A percentile compares a stretch with the other conserved stretches of the same genome.
phyloP scores from a whole-genome alignment of 2,329 filamentous ascomycete species.

The Epicoccum sorghinum region DNA sequence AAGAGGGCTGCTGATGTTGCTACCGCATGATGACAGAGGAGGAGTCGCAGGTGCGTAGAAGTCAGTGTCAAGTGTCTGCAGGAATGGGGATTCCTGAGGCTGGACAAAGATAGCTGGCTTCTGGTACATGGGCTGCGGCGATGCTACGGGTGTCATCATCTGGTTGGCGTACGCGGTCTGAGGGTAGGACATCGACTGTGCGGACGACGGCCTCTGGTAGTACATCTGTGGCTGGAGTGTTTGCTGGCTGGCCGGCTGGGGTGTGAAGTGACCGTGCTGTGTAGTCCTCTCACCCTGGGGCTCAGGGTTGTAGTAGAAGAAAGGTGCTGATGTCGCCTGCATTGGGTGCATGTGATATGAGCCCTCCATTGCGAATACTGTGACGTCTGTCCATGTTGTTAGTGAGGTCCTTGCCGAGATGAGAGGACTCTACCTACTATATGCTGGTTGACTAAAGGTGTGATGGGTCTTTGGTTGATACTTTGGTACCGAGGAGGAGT shows the following conservation, averaged over 20 bases:
- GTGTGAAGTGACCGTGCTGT: constrained; percentile 77
- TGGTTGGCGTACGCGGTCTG: constrained; percentile 63
- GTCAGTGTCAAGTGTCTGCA: constrained; percentile 74
- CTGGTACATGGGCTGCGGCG: constrained; percentile 73
- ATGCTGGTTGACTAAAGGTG: constrained; percentile 14
- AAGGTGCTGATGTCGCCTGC: constrained; percentile 72
- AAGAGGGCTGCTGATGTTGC: constrained; percentile 82
- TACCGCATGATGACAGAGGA: constrained; percentile 82
- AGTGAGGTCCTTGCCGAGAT: background rate
- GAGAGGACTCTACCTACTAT: constrained; percentile 22
- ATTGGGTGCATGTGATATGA: constrained; percentile 59
- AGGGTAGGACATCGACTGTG: constrained; percentile 62
- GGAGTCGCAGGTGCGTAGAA: constrained; percentile 85
- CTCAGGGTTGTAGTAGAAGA: constrained; percentile 87
- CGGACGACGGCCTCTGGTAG: constrained; percentile 63
- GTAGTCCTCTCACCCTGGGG: constrained; percentile 68
- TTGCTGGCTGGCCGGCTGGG: constrained; percentile 52
- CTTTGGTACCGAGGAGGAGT: constrained; percentile 18
- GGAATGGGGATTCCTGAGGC: constrained; percentile 62
- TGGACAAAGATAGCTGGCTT: constrained; percentile 75
- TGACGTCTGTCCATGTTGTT: constrained; percentile 26
- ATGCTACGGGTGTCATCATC: constrained; percentile 76
- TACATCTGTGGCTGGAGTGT: constrained; percentile 54
- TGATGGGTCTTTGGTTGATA: constrained; percentile 18
- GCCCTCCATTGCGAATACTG: constrained; percentile 66